Evolutionary conservation across 1,284 basidiomycete genomes (phyloP).

Genomic region (Malassezia sp.): DNA sequence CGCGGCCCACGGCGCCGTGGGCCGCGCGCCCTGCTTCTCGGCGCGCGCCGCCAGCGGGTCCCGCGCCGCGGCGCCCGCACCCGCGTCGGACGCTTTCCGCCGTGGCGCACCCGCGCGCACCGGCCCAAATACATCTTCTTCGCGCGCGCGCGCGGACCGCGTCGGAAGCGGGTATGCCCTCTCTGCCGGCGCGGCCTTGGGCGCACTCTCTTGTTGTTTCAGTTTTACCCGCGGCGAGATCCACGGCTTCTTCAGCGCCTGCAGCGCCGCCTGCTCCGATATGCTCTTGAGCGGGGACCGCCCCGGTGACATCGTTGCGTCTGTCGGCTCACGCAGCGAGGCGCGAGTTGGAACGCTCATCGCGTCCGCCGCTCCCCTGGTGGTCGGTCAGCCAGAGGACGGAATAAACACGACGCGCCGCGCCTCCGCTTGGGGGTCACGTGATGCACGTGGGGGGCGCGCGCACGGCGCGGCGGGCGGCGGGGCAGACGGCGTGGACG

Average conservation of each 20-base stretch:
- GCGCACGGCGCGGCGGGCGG: too few species aligned
- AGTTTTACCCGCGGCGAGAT: too few species aligned
- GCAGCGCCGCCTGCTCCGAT: neutral
- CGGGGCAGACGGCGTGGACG: too few species aligned
- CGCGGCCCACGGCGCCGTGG: too few species aligned
- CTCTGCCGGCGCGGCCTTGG: too few species aligned
- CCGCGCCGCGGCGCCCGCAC: too few species aligned
- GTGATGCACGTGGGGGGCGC: constrained; percentile 2
- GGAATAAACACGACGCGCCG: constrained; percentile 8
- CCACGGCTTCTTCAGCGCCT: neutral
- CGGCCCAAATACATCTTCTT: neutral
- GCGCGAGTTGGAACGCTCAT: constrained; percentile 7
- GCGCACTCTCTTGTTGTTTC: too few species aligned
- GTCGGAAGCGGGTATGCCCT: neutral
- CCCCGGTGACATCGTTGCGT: neutral
- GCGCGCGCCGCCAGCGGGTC: too few species aligned
- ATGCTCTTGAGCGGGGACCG: neutral
- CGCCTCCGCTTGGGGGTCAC: constrained; percentile 7
- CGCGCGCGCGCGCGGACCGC: constrained; percentile 2
- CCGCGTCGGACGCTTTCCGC: too few species aligned
- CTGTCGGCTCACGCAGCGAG: constrained; percentile 16
- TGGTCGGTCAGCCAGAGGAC: neutral
- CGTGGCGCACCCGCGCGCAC: neutral
- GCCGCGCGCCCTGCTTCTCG: too few species aligned
- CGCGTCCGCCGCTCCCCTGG: neutral